A percentile compares a stretch with the other conserved stretches of the same genome.
Evolutionary conservation across 2,329 filamentous ascomycete genomes (phyloP).

Genomic region (Cladosporium austrohemisphaericum): DNA sequence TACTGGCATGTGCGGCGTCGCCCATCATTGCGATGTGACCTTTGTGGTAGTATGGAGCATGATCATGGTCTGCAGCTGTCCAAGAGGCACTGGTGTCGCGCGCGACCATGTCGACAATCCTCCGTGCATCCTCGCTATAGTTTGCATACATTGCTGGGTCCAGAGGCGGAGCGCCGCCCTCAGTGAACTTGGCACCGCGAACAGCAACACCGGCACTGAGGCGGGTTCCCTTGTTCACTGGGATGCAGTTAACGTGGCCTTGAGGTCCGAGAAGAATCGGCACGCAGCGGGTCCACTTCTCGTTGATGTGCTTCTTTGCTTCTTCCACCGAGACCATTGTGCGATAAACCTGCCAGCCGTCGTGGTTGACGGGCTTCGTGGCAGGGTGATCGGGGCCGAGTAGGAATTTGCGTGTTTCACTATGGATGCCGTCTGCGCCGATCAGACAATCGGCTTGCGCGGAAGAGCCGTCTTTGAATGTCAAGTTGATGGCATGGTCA

Average conservation of each 20-base stretch:
- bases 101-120: slow-evolving; percentile 28
- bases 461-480: slow-evolving; percentile 48
- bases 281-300: slow-evolving; percentile 29
- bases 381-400: slow-evolving; percentile 35
- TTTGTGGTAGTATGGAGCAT: slow-evolving; percentile 32
- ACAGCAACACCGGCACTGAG: slow-evolving; percentile 30
- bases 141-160: slow-evolving; percentile 24
- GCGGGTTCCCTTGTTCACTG: slow-evolving; percentile 29
- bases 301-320: slow-evolving; percentile 28
- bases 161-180: slow-evolving; percentile 21
- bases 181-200: slow-evolving; percentile 23
- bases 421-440: slow-evolving; percentile 54
- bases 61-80: slow-evolving; percentile 33
- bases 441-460: slow-evolving; percentile 47
- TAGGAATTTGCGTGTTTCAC: slow-evolving; percentile 44
- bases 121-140: slow-evolving; percentile 29
- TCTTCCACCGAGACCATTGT: slow-evolving; percentile 29
- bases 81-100: slow-evolving; percentile 28
- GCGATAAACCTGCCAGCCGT: slow-evolving; percentile 33
- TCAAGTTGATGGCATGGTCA: slow-evolving; percentile 32
- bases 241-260: slow-evolving; percentile 33
- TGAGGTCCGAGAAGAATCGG: slow-evolving; percentile 31
- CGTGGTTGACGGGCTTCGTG: slow-evolving; percentile 29
- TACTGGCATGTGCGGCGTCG: slow-evolving; percentile 39
- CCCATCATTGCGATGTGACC: slow-evolving; percentile 34